Evolutionary conservation across 2,329 filamentous ascomycete species (phyloP).

Genomic region (Botrytis galanthina): DNA sequence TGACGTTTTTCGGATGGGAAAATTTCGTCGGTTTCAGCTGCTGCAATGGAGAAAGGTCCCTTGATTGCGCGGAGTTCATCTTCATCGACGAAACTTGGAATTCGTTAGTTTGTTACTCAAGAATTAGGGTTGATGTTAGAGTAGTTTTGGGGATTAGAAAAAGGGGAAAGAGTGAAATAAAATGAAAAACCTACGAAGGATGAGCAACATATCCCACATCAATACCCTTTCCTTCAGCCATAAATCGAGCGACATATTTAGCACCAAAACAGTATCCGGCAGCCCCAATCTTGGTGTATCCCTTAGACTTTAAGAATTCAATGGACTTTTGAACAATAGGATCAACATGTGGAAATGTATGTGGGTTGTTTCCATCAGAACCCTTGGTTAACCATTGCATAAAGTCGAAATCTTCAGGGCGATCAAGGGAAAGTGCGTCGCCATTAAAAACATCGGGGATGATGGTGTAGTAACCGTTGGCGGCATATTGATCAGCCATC

Average conservation of each 20-base stretch:
- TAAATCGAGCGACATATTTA: slow-evolving; percentile 71
- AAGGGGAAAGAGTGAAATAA: background rate
- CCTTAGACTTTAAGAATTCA: slow-evolving; percentile 56
- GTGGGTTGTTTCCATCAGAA: slow-evolving; percentile 37
- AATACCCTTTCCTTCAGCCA: slow-evolving; percentile 55
- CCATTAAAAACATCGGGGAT: slow-evolving; percentile 71
- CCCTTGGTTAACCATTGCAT: slow-evolving; percentile 47
- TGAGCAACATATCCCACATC: slow-evolving; percentile 73
- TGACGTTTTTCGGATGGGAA: slow-evolving; percentile 64
- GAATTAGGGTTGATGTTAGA: background rate
- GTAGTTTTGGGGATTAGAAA: background rate
- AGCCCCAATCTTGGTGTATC: slow-evolving; percentile 58
- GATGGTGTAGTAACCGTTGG: slow-evolving; percentile 54
- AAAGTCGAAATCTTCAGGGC: slow-evolving; percentile 45
- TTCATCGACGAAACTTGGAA: slow-evolving; percentile 57
- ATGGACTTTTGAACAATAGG: slow-evolving; percentile 50
- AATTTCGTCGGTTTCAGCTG: slow-evolving; percentile 59
- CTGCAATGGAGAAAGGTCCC: slow-evolving; percentile 63
- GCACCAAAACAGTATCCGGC: slow-evolving; percentile 74
- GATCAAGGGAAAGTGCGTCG: slow-evolving; percentile 56
- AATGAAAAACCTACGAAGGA: slow-evolving; percentile 50
- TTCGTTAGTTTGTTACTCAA: background rate
- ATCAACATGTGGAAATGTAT: slow-evolving; percentile 35
- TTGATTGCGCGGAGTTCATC: slow-evolving; percentile 64
- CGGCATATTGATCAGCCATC: slow-evolving; percentile 72